These are phyloP conservation scores for Leptomonas seymouri DNA, from an alignment of 208 protist species.

Conservation along the genomic window DNA sequence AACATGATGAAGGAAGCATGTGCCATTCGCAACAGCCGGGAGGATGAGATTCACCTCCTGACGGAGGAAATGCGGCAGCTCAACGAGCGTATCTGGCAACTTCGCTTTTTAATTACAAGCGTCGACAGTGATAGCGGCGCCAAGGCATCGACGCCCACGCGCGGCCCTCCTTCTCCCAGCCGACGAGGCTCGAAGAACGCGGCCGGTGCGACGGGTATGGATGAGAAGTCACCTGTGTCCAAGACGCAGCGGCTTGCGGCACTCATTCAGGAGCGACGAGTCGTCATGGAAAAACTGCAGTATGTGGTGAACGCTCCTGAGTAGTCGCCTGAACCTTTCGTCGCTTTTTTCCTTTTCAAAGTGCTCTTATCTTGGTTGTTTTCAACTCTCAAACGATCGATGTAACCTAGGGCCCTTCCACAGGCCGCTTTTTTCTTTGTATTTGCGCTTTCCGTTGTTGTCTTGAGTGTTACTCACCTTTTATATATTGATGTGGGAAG, in stretches of 20 bases:
- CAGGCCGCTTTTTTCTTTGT: neutral
- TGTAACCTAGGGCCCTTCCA: neutral
- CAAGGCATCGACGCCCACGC: neutral
- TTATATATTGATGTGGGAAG: neutral
- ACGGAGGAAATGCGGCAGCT: conserved; percentile 73
- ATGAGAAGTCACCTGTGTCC: conserved; percentile 12
- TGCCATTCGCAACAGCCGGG: conserved; percentile 53
- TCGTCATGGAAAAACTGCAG: conserved; percentile 54
- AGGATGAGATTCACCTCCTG: conserved; percentile 75
- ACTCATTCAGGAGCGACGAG: conserved; percentile 49
- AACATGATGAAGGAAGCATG: conserved; percentile 64
- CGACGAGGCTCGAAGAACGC: conserved; percentile 1
- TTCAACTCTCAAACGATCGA: neutral
- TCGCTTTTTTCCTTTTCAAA: conserved; percentile 21
- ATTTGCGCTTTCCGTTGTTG: neutral
- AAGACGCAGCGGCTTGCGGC: conserved; percentile 29
- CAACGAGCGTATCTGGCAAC: conserved; percentile 85
- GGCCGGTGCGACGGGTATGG: neutral
- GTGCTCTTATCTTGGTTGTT: neutral
- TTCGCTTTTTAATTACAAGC: conserved; percentile 39
- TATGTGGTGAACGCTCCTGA: conserved; percentile 34
- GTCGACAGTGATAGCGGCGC: neutral
- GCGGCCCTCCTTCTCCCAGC: neutral
- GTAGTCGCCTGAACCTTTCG: conserved; percentile 3
- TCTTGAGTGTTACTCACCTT: neutral